These are phyloP conservation scores for Terana coerulea DNA, from an alignment of 768 basidiomycete genomes.

Conservation along the genomic window DNA sequence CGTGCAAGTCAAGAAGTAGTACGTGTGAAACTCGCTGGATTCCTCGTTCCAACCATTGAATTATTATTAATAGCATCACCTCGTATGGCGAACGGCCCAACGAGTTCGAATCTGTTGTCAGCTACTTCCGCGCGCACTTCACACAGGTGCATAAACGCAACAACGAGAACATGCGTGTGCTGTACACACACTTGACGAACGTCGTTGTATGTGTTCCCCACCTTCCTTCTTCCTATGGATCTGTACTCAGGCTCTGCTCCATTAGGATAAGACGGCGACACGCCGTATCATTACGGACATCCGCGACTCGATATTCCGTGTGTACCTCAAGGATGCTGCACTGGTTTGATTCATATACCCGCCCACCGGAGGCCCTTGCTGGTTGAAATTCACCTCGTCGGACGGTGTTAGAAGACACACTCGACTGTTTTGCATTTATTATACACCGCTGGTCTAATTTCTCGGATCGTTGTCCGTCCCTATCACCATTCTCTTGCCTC, in stretches of 20 bases:
- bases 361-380: too few species aligned
- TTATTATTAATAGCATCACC: slow-evolving; percentile 50
- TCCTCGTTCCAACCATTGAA: not conserved
- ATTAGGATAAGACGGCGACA: slow-evolving; percentile 78
- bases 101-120: slow-evolving; percentile 62
- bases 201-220: slow-evolving; percentile 54
- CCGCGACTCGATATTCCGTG: slow-evolving; percentile 35
- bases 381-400: too few species aligned
- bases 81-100: slow-evolving; percentile 74
- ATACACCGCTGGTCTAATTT: too few species aligned
- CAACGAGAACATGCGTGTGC: slow-evolving; percentile 50
- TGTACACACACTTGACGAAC: slow-evolving; percentile 75
- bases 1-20: slow-evolving; percentile 78
- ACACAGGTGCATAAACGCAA: slow-evolving; percentile 68
- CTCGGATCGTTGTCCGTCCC: too few species aligned
- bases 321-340: slow-evolving; percentile 33
- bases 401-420: too few species aligned
- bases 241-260: not conserved
- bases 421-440: too few species aligned
- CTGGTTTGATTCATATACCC: slow-evolving; percentile 31
- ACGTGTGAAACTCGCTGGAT: slow-evolving; percentile 21
- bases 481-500: too few species aligned
- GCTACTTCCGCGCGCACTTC: slow-evolving; percentile 86
- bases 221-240: not conserved
- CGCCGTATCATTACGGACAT: slow-evolving; percentile 77